phyloP scores from a whole-genome alignment of 2,329 filamentous ascomycete species.

The Coccinonectria pachysandricola region DNA sequence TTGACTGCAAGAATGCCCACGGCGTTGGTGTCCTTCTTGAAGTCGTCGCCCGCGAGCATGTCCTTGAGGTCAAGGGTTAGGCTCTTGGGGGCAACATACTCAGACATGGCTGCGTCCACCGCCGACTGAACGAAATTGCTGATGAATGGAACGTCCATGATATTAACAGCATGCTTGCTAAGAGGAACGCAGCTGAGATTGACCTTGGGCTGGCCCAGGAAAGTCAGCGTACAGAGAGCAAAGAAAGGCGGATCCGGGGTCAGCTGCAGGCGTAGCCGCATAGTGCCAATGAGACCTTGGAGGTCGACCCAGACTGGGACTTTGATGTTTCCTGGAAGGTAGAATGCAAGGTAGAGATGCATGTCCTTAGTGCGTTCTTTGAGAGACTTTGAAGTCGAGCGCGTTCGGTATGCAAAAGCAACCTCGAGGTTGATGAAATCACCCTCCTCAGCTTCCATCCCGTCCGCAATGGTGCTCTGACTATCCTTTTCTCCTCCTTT shows the following conservation, averaged over 20 bases:
- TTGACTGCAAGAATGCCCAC: conserved; percentile 55
- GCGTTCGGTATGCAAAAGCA: conserved; percentile 61
- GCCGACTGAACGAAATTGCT: conserved; percentile 66
- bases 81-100: conserved; percentile 69
- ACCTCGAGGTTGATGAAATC: conserved; percentile 71
- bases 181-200: conserved; percentile 61
- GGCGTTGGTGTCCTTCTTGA: conserved; percentile 62
- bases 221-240: conserved; percentile 62
- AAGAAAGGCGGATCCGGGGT: conserved; percentile 70
- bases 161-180: conserved; percentile 57
- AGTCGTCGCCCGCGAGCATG: conserved; percentile 68
- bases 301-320: conserved; percentile 66
- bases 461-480: conserved; percentile 31
- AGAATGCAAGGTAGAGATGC: conserved; percentile 63
- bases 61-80: conserved; percentile 65
- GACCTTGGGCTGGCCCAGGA: conserved; percentile 65
- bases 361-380: conserved; percentile 57
- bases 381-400: conserved; percentile 49
- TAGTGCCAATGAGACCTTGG: conserved; percentile 58
- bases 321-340: conserved; percentile 45
- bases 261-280: conserved; percentile 59
- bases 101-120: conserved; percentile 61
- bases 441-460: conserved; percentile 67
- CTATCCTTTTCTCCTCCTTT: conserved; percentile 29
- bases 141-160: conserved; percentile 67